Evolutionary conservation across 352 stramenopile genomes (phyloP).

Genomic region (Thalassiosira mediterranea): DNA sequence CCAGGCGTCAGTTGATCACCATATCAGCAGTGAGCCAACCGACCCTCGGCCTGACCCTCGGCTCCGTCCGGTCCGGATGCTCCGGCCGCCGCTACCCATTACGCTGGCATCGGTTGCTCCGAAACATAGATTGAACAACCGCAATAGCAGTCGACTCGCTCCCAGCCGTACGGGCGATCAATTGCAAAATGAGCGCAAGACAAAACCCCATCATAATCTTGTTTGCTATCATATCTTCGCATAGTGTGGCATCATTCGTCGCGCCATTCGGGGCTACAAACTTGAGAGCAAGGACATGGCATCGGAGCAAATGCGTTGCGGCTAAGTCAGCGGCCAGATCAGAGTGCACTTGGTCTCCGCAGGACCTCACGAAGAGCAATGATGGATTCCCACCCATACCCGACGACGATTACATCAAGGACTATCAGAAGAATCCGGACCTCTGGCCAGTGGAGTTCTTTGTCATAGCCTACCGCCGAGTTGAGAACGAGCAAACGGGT

Average conservation of each 20-base stretch:
- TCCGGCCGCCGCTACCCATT: too few species aligned
- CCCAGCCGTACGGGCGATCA: too few species aligned
- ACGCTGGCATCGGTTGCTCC: too few species aligned
- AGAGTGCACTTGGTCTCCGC: slow-evolving; percentile 35
- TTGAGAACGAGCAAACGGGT: slow-evolving; percentile 2
- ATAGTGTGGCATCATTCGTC: neutral
- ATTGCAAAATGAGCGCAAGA: too few species aligned
- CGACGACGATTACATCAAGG: slow-evolving; percentile 54
- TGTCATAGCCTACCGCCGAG: slow-evolving; percentile 44
- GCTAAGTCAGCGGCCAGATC: neutral
- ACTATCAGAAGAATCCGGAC: slow-evolving; percentile 48
- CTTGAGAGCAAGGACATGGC: neutral
- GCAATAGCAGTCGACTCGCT: too few species aligned
- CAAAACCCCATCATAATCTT: too few species aligned
- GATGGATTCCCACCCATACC: slow-evolving; percentile 36
- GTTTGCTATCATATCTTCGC: too few species aligned
- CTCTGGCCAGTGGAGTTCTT: slow-evolving; percentile 61
- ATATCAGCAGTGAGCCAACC: too few species aligned
- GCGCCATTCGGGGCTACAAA: neutral
- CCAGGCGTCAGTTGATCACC: too few species aligned
- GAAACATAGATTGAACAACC: too few species aligned
- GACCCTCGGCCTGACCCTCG: too few species aligned
- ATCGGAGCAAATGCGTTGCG: neutral
- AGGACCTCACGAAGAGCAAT: slow-evolving; percentile 50
- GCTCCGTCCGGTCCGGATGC: too few species aligned